A percentile compares a stretch with the other conserved stretches of the same genome.
Conservation (phyloP, 192 early-diverging fungal species). For the Coemansia sp. region DNA sequence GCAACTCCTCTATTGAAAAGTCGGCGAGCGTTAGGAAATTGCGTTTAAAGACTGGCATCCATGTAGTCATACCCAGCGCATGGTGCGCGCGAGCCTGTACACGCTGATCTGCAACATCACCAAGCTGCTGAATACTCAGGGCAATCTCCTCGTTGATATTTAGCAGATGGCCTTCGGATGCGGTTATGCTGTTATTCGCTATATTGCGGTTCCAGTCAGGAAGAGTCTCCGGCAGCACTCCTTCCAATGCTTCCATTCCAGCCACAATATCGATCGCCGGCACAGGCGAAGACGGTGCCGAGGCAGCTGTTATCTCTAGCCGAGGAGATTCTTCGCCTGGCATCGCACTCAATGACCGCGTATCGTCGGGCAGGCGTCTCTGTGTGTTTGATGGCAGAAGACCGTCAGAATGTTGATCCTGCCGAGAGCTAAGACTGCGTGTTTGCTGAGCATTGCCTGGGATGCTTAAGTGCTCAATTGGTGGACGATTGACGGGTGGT, state of each 20-base stretch:
- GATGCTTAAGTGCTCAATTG: neutral
- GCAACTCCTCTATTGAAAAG: constrained; percentile 33
- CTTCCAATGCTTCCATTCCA: constrained; percentile 5
- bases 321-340: neutral
- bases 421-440: neutral
- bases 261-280: neutral
- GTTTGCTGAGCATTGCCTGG: too few relatives aligned
- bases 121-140: constrained; percentile 27
- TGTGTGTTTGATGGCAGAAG: neutral
- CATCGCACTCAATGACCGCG: neutral
- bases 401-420: neutral
- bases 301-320: neutral
- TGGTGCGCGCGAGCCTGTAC: constrained; percentile 31
- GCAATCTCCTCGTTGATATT: constrained; percentile 27
- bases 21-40: constrained; percentile 38
- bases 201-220: constrained; percentile 28
- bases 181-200: constrained; percentile 7
- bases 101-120: constrained; percentile 6
- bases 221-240: constrained; percentile 29
- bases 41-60: constrained; percentile 28
- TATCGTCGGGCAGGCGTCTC: neutral
- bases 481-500: neutral
- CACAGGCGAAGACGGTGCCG: constrained; percentile 12
- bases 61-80: constrained; percentile 35
- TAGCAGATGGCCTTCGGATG: constrained; percentile 41